Base-by-base conservation (phyloP, 441 rosid species). In the Populus hybrid region DNA sequence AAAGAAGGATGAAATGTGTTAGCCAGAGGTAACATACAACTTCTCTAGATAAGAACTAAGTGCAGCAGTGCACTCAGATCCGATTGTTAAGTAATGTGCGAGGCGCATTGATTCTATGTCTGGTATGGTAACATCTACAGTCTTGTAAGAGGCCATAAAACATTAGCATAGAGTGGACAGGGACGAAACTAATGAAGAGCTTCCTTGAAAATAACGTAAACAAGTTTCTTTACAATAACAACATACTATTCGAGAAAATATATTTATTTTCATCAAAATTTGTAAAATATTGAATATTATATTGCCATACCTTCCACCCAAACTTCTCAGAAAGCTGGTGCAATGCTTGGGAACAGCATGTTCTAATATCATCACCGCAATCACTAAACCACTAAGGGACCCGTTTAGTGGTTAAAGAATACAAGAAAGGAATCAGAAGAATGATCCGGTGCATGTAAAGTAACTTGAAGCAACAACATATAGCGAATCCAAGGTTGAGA, bases 81-180 rank as follows among this genome's bases (percentile, higher is more conserved):
- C 93, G 67, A 90, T 88, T 6, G 97, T 92, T 73, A 83, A 1
- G 72, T 92, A 92, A 84, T 92, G 94, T 61, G 97, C 93, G 9
- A 92, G 84, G 10, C 92, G 85, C 97, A 92, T 92, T 28, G 81
- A 85, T 82, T 92, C 94, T 76, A 92, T 88, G 10, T 88, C 94
- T 8, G 97, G 97, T 85, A 92, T 80, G 0, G 92, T 89, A 74
- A 92, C 93, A 78, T 89, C 91, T 71, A 88, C 80, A 61, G 85
- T 86, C 94, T 90, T 46, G 81, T 34, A 26, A 74, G 24, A 68
- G 12, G 12, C 10, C 34, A 4, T 30, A 50, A 35, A 20, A 36
- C 20, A 46, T 81, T 74, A 79, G 82, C 77, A 76, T 23, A 68
- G 65, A 68, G 64, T 61, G 46, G 67, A 46, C 2, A 74, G 28